Percentiles rank a stretch among this genome's conserved stretches.
These are phyloP conservation scores for Euphorbia tirucalli DNA, from an alignment of 345 rosid species.

Conservation along the genomic window DNA sequence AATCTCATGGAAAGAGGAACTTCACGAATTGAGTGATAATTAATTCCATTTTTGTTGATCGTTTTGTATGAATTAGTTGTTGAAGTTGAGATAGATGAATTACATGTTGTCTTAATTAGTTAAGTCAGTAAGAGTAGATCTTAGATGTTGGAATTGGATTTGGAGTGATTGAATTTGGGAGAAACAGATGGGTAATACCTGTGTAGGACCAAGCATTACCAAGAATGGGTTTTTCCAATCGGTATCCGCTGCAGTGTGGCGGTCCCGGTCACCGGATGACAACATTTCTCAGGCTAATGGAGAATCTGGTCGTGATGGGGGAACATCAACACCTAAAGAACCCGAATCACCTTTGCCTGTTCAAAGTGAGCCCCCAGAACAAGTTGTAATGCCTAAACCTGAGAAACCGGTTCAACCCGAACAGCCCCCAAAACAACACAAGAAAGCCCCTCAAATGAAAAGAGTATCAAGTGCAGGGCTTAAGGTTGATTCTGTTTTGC, in stretches of 20 bases:
- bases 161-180: slow-evolving; percentile 17
- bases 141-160: slow-evolving; percentile 30
- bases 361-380: slow-evolving; percentile 72
- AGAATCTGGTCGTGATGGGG: slow-evolving; percentile 34
- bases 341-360: slow-evolving; percentile 54
- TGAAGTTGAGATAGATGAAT: slow-evolving; percentile 29
- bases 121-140: slow-evolving; percentile 28
- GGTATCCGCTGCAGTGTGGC: slow-evolving; percentile 31
- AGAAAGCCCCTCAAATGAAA: slow-evolving; percentile 21
- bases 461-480: slow-evolving; percentile 30
- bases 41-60: not conserved
- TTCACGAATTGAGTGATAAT: slow-evolving; percentile 6
- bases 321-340: slow-evolving; percentile 31
- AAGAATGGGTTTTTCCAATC: slow-evolving; percentile 29
- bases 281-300: slow-evolving; percentile 23
- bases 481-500: slow-evolving; percentile 20
- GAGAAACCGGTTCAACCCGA: slow-evolving; percentile 24
- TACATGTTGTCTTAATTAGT: slow-evolving; percentile 13
- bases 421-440: slow-evolving; percentile 10
- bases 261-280: slow-evolving; percentile 23
- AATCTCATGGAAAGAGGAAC: not conserved
- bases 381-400: slow-evolving; percentile 40
- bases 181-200: slow-evolving; percentile 29
- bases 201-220: slow-evolving; percentile 30
- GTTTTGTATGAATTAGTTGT: not conserved